Conservation (phyloP, 2,329 filamentous ascomycete genomes). For the Tolypocladium tropicale region DNA sequence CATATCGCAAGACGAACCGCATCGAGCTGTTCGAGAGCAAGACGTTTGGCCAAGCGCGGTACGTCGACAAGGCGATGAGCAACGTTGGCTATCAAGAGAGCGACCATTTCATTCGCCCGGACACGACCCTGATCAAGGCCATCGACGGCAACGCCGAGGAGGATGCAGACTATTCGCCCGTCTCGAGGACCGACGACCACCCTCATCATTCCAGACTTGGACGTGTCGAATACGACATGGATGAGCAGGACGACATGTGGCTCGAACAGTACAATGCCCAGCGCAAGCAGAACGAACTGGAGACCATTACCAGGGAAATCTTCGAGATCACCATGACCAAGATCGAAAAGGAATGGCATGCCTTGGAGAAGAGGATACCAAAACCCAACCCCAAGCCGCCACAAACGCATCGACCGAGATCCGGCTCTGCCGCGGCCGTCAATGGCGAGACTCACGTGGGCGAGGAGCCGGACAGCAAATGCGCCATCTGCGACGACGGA, state of each 20-base stretch:
- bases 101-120: slow-evolving; percentile 74
- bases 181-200: slow-evolving; percentile 17
- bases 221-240: slow-evolving; percentile 97
- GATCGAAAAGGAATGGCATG: slow-evolving; percentile 98
- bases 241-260: slow-evolving; percentile 98
- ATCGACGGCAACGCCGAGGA: slow-evolving; percentile 50
- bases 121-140: slow-evolving; percentile 59
- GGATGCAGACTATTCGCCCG: slow-evolving; percentile 37
- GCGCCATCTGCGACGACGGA: slow-evolving; percentile 96
- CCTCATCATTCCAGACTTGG: slow-evolving; percentile 42
- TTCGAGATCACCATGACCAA: slow-evolving; percentile 98
- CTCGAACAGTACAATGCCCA: slow-evolving; percentile 72
- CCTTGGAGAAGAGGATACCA: slow-evolving; percentile 88
- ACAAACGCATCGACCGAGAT: slow-evolving; percentile 84
- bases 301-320: slow-evolving; percentile 80
- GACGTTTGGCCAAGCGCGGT: slow-evolving; percentile 73
- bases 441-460: slow-evolving; percentile 78
- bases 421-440: slow-evolving; percentile 87
- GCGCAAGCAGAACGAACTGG: slow-evolving; percentile 62
- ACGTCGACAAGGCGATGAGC: slow-evolving; percentile 93
- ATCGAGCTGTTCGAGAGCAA: slow-evolving; percentile 76
- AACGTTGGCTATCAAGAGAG: slow-evolving; percentile 94
- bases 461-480: slow-evolving; percentile 95
- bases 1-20: slow-evolving; percentile 68
- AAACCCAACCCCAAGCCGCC: slow-evolving; percentile 95